Evolutionary conservation across 345 rosid species (phyloP).

Genomic region (Gossypium herbaceum): DNA sequence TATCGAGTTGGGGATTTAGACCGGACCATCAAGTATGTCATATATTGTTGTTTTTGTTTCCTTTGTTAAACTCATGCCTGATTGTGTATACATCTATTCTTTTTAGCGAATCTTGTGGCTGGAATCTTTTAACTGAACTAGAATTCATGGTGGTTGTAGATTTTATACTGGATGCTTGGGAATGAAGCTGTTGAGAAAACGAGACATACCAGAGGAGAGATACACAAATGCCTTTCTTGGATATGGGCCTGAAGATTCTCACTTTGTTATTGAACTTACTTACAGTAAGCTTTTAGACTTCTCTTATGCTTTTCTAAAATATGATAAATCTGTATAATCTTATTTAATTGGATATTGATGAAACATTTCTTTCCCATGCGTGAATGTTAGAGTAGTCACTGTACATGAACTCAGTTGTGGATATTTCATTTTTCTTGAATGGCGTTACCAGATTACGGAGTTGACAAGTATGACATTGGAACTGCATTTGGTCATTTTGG

Average conservation of each 20-base stretch:
- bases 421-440: slow-evolving; percentile 8
- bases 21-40: slow-evolving; percentile 72
- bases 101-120: neutral
- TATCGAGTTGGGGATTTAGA: slow-evolving; percentile 98
- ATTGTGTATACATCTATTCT: neutral
- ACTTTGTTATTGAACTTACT: slow-evolving; percentile 90
- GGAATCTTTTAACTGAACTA: neutral
- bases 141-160: slow-evolving; percentile 33
- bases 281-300: slow-evolving; percentile 51
- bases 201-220: slow-evolving; percentile 97
- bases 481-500: slow-evolving; percentile 96
- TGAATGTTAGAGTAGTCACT: neutral
- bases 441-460: slow-evolving; percentile 72
- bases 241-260: slow-evolving; percentile 95
- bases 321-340: neutral
- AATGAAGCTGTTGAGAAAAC: slow-evolving; percentile 93
- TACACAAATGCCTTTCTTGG: slow-evolving; percentile 97
- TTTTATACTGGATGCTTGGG: slow-evolving; percentile 96
- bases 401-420: neutral
- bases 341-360: neutral
- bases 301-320: neutral
- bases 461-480: slow-evolving; percentile 86
- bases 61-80: neutral
- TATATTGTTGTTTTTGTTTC: neutral
- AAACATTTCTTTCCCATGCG: neutral